Percentiles rank a stretch among this genome's conserved stretches.
These are phyloP conservation scores for Rhynchosporium agropyri DNA, from an alignment of 2,329 filamentous ascomycete species.

Conservation along the genomic window DNA sequence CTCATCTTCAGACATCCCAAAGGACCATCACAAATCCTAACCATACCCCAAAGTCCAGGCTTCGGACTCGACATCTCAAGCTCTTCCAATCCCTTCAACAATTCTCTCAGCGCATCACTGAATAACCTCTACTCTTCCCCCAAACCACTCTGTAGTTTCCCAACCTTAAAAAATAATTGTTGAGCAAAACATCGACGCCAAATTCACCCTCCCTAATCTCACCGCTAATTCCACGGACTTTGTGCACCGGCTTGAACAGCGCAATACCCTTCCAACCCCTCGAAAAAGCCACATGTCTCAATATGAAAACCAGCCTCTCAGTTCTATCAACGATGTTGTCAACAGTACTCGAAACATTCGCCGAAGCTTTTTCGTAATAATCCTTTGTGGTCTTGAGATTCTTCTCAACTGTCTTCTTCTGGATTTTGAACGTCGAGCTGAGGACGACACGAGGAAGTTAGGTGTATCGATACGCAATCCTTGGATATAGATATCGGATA, in stretches of 20 bases:
- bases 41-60: not conserved
- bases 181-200: no score
- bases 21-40: no score
- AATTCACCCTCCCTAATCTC: not conserved
- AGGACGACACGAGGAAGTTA: no score
- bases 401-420: not conserved
- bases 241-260: not conserved
- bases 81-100: not conserved
- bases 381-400: not conserved
- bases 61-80: not conserved
- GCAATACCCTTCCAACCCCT: not conserved
- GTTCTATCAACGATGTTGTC: not conserved
- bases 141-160: not conserved
- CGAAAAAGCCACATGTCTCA: not conserved
- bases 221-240: not conserved
- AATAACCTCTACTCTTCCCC: not conserved
- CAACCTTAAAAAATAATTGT: no score
- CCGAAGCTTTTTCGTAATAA: not conserved
- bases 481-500: no score
- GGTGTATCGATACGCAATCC: no score
- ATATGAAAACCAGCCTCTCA: not conserved
- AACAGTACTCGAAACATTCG: not conserved
- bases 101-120: not conserved
- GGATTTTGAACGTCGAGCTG: no score
- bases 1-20: not conserved